phyloP scores from a whole-genome alignment of 768 basidiomycete genomes.

The Mycena floridula region DNA sequence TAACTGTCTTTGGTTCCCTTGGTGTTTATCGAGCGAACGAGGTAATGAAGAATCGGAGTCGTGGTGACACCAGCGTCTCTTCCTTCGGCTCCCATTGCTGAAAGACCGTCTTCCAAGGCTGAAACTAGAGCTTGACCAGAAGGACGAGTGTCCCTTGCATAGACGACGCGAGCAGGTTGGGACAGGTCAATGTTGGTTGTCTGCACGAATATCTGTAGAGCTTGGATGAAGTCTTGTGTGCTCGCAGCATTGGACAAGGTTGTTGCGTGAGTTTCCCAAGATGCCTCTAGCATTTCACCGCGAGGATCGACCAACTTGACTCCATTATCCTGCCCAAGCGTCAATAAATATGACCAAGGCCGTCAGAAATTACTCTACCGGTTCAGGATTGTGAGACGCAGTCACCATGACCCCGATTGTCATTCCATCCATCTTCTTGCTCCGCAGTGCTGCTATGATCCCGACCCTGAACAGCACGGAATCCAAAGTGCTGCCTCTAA shows the following conservation, averaged over 20 bases:
- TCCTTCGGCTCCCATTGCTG: slow-evolving; percentile 59
- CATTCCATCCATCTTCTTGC: slow-evolving; percentile 86
- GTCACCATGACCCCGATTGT: slow-evolving; percentile 98
- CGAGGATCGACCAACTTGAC: slow-evolving; percentile 97
- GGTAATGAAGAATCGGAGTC: slow-evolving; percentile 93
- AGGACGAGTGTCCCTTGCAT: slow-evolving; percentile 90
- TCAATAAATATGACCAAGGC: slow-evolving; percentile 4
- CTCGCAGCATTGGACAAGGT: slow-evolving; percentile 76
- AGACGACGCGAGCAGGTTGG: slow-evolving; percentile 78
- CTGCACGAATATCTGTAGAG: slow-evolving; percentile 56
- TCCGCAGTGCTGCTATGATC: slow-evolving; percentile 82
- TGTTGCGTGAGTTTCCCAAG: slow-evolving; percentile 91
- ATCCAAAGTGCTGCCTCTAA: slow-evolving; percentile 67
- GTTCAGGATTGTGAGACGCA: slow-evolving; percentile 98
- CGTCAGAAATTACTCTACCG: no score
- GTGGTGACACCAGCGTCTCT: slow-evolving; percentile 83
- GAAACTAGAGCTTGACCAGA: slow-evolving; percentile 72
- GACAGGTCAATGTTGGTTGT: slow-evolving; percentile 69
- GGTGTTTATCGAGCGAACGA: slow-evolving; percentile 87
- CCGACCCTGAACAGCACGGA: slow-evolving; percentile 94
- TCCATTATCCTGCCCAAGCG: slow-evolving; percentile 77
- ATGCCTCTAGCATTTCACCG: slow-evolving; percentile 93
- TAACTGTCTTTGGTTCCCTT: slow-evolving; percentile 72
- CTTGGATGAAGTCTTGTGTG: slow-evolving; percentile 64
- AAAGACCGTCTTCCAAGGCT: slow-evolving; percentile 79